Evolutionary conservation across 225 moss, liverwort and hornwort genomes (phyloP).

Genomic region (Antitrichia curtipendula): DNA sequence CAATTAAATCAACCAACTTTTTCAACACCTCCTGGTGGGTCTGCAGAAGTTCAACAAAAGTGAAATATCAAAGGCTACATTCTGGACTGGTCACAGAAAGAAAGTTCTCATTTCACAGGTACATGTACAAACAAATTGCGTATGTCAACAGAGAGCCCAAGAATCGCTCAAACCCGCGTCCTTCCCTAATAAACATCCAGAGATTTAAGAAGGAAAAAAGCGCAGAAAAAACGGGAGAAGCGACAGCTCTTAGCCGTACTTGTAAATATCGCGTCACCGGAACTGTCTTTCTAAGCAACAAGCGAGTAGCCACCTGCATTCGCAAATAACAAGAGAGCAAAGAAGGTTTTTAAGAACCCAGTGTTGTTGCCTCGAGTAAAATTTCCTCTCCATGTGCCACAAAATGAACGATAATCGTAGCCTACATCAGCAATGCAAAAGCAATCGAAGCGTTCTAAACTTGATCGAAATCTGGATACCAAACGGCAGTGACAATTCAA

Average conservation of each 20-base stretch:
- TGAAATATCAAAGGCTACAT: not conserved
- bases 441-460: not conserved
- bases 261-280: slow-evolving; percentile 85
- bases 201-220: not conserved
- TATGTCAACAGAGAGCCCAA: not conserved
- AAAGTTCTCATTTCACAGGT: not conserved
- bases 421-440: not conserved
- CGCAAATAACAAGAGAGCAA: not conserved
- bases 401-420: not conserved
- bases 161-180: not conserved
- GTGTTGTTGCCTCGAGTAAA: not conserved
- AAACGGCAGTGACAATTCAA: not conserved
- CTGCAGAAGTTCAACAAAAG: slow-evolving; percentile 22
- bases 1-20: slow-evolving; percentile 95
- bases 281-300: slow-evolving; percentile 92
- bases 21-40: slow-evolving; percentile 91
- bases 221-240: not conserved
- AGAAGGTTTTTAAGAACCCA: not conserved
- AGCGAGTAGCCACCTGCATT: slow-evolving; percentile 83
- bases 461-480: not conserved
- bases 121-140: not conserved
- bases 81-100: not conserved
- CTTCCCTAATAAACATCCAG: not conserved
- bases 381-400: not conserved
- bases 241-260: slow-evolving; percentile 26